These are phyloP conservation scores for Samsoniella hepiali DNA, from an alignment of 2,329 filamentous ascomycete genomes.

Conservation along the genomic window DNA sequence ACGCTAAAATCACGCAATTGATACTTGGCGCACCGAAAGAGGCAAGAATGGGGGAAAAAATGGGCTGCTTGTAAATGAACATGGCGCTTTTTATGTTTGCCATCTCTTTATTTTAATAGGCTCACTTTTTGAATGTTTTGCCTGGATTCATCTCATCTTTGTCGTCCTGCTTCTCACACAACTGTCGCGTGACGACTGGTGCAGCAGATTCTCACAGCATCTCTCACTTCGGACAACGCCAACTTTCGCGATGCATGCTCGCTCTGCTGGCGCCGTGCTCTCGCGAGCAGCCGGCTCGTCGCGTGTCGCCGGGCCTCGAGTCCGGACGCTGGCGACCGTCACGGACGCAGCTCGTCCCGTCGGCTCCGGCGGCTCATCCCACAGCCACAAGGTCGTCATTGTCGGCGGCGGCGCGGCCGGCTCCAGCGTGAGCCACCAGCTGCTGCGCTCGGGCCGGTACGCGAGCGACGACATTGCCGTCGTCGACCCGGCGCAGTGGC, in stretches of 20 bases:
- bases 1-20: slow-evolving; percentile 17
- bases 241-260: background rate
- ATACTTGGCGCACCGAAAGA: background rate
- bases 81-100: background rate
- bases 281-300: background rate
- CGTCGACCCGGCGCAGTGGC: slow-evolving; percentile 59
- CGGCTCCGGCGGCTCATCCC: background rate
- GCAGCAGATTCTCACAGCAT: background rate
- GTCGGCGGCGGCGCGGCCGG: slow-evolving; percentile 66
- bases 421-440: slow-evolving; percentile 63
- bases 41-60: slow-evolving; percentile 9
- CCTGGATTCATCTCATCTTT: background rate
- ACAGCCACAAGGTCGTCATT: slow-evolving; percentile 60
- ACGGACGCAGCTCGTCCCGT: background rate
- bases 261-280: background rate
- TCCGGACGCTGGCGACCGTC: background rate
- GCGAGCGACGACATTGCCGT: slow-evolving; percentile 58
- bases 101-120: background rate
- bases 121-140: background rate
- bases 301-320: background rate
- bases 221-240: background rate
- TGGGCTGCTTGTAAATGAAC: slow-evolving; percentile 8
- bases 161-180: background rate
- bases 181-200: background rate
- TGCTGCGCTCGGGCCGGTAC: slow-evolving; percentile 58